Conservation (phyloP, 805 yeast genomes). For the Candida verbasci region DNA sequence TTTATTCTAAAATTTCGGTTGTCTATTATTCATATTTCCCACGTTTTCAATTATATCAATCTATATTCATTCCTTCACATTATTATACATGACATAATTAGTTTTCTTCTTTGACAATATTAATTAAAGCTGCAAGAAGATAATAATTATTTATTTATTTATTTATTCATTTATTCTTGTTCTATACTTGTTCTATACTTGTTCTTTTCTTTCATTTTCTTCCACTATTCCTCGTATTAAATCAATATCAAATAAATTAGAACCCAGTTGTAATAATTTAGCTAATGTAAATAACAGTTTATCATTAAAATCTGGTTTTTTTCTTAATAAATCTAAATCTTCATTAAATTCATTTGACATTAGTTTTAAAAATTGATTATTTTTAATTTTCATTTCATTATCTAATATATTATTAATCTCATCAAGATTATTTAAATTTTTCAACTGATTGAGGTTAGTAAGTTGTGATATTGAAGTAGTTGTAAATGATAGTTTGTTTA, state of each 20-base stretch:
- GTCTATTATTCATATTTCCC: too few species aligned
- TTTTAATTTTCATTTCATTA: constrained; percentile 33
- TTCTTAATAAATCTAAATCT: constrained; percentile 56
- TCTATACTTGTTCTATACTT: too few species aligned
- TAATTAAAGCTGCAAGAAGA: too few species aligned
- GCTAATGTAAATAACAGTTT: constrained; percentile 56
- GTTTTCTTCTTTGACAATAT: too few species aligned
- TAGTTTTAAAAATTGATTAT: constrained; percentile 47
- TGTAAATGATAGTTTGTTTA: constrained; percentile 23
- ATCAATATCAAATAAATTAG: constrained; percentile 56
- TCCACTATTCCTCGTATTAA: constrained; percentile 33
- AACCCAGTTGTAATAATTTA: constrained; percentile 53
- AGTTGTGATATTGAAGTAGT: constrained; percentile 16
- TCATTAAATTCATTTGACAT: constrained; percentile 59
- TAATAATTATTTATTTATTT: too few species aligned
- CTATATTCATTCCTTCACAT: too few species aligned
- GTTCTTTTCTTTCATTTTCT: not conserved
- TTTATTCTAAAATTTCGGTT: too few species aligned
- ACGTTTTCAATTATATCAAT: too few species aligned
- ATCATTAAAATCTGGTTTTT: constrained; percentile 57
- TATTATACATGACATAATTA: too few species aligned
- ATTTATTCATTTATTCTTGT: too few species aligned
- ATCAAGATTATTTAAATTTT: constrained; percentile 14
- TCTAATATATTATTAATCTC: not conserved
- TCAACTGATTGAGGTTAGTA: constrained; percentile 10